phyloP scores from a whole-genome alignment of 768 basidiomycete genomes.

The Kwoniella dendrophila region DNA sequence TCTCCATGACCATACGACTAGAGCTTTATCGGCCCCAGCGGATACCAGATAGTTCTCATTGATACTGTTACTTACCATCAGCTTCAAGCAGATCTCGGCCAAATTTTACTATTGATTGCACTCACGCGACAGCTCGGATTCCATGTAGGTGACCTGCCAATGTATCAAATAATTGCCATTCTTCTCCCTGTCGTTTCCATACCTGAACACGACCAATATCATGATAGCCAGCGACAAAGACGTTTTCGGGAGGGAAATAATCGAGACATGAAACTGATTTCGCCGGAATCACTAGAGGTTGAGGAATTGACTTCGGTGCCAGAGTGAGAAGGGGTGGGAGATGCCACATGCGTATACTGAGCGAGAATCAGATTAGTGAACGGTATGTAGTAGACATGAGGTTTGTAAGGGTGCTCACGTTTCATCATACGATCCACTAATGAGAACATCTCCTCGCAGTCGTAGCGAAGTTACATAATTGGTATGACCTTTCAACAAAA shows the following conservation, averaged over 20 bases:
- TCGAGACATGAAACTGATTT: slow-evolving; percentile 90
- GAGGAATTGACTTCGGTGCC: slow-evolving; percentile 68
- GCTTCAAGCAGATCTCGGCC: no score
- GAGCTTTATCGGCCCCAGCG: slow-evolving; percentile 70
- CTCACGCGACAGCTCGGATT: slow-evolving; percentile 76
- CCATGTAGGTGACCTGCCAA: slow-evolving; percentile 71
- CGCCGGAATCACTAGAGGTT: slow-evolving; percentile 53
- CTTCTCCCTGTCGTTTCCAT: slow-evolving; percentile 79
- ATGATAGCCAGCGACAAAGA: slow-evolving; percentile 89
- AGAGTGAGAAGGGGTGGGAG: slow-evolving; percentile 59
- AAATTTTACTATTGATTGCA: background rate
- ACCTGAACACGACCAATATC: slow-evolving; percentile 90
- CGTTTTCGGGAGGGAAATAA: slow-evolving; percentile 80
- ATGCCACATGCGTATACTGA: slow-evolving; percentile 81
- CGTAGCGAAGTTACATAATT: slow-evolving; percentile 84
- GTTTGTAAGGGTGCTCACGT: slow-evolving; percentile 26
- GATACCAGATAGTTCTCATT: slow-evolving; percentile 83
- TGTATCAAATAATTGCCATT: slow-evolving; percentile 58
- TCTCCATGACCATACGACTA: slow-evolving; percentile 68
- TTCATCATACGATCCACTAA: slow-evolving; percentile 89
- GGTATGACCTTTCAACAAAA: slow-evolving; percentile 79
- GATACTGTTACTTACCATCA: no score
- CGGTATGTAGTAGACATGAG: background rate
- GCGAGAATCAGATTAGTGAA: slow-evolving; percentile 4
- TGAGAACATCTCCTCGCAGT: slow-evolving; percentile 71